Evolutionary conservation across 306 rosid genomes (phyloP).

Genomic region (Dalbergia cultrata): DNA sequence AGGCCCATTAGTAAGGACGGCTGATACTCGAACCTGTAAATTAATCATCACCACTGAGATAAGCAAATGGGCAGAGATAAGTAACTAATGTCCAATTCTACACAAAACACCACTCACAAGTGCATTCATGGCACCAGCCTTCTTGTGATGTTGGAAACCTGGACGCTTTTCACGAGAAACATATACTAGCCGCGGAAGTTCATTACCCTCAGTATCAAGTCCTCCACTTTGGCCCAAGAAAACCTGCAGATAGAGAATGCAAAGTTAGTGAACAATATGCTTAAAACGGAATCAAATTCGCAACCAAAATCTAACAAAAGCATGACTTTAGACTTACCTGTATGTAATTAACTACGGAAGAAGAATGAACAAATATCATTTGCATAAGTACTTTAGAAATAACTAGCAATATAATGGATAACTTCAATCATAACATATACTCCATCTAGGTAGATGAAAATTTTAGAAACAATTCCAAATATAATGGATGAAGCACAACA

Average conservation of each 20-base stretch:
- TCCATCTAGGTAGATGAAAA: constrained; percentile 29
- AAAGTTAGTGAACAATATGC: constrained; percentile 22
- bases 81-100: neutral
- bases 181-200: constrained; percentile 86
- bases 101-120: constrained; percentile 62
- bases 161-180: constrained; percentile 99
- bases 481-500: constrained; percentile 21
- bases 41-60: neutral
- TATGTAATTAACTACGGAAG: constrained; percentile 7
- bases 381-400: neutral
- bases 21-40: constrained; percentile 89
- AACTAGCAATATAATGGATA: neutral
- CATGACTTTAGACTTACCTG: constrained; percentile 19
- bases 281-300: constrained; percentile 25
- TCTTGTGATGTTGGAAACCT: constrained; percentile 95
- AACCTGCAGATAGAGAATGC: constrained; percentile 59
- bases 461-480: constrained; percentile 4
- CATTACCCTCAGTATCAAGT: constrained; percentile 85
- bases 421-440: constrained; percentile 18
- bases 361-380: constrained; percentile 27
- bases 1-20: constrained; percentile 91
- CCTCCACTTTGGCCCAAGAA: constrained; percentile 97
- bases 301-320: constrained; percentile 33
- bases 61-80: constrained; percentile 22
- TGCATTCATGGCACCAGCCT: constrained; percentile 97